phyloP scores from a whole-genome alignment of 2,329 filamentous ascomycete genomes.

The Epichloe amarillans region DNA sequence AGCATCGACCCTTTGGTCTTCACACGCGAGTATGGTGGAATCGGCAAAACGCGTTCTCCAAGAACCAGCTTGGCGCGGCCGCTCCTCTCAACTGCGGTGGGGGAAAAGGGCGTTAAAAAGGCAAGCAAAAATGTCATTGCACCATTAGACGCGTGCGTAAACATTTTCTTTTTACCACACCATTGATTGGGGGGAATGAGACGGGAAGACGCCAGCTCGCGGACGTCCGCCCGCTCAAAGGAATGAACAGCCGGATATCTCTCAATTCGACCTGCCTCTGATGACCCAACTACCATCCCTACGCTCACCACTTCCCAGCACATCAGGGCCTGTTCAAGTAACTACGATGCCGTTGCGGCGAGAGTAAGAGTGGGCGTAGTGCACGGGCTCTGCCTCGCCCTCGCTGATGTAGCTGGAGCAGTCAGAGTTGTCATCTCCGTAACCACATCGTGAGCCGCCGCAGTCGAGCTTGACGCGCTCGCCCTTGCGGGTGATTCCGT shows the following conservation, averaged over 20 bases:
- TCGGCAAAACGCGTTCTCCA: conserved; percentile 14
- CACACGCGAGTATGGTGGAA: conserved; percentile 11
- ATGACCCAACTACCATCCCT: neutral
- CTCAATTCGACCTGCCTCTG: conserved; percentile 12
- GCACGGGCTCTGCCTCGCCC: conserved; percentile 37
- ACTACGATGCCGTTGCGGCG: conserved; percentile 54
- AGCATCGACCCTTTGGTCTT: conserved; percentile 39
- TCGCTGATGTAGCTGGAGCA: conserved; percentile 56
- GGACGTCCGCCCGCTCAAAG: conserved; percentile 15
- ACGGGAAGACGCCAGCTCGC: conserved; percentile 14
- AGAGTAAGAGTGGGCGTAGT: conserved; percentile 33
- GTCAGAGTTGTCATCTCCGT: conserved; percentile 54
- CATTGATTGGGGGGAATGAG: conserved; percentile 13
- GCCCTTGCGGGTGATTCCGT: conserved; percentile 87
- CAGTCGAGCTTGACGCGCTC: conserved; percentile 95
- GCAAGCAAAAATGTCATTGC: conserved; percentile 8
- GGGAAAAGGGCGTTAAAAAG: conserved; percentile 13
- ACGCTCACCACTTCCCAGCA: neutral
- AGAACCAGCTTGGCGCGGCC: conserved; percentile 30
- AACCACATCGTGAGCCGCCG: conserved; percentile 76
- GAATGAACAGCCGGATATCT: conserved; percentile 23
- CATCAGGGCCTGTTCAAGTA: conserved; percentile 17
- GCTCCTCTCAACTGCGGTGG: conserved; percentile 16
- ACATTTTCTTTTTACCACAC: conserved; percentile 7
- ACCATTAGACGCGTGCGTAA: neutral